Evolutionary conservation across 2,329 filamentous ascomycete species (phyloP).

Genomic region (Byssochlamys sp.): DNA sequence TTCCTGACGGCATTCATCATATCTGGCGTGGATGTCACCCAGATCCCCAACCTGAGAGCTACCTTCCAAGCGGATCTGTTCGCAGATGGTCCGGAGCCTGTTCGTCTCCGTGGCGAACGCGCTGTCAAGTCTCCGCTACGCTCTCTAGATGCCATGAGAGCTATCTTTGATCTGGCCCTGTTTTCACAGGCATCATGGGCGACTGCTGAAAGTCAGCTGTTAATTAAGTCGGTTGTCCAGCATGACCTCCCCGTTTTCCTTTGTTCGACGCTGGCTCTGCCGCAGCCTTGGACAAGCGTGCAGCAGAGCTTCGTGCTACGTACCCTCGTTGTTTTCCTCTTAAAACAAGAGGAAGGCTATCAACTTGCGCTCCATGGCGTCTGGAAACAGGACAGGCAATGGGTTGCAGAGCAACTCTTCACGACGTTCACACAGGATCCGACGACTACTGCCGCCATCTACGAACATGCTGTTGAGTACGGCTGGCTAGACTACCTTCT

Average conservation of each 20-base stretch:
- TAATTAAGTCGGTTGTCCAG: conserved; percentile 53
- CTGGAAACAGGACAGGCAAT: conserved; percentile 82
- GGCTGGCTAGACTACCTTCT: conserved; percentile 76
- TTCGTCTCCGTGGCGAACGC: conserved; percentile 51
- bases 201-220: conserved; percentile 45
- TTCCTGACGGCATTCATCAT: conserved; percentile 82
- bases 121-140: conserved; percentile 79
- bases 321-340: conserved; percentile 69
- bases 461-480: conserved; percentile 71
- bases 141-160: conserved; percentile 70
- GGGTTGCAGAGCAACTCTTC: conserved; percentile 72
- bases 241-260: conserved; percentile 42
- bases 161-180: conserved; percentile 55
- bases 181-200: conserved; percentile 49
- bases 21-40: conserved; percentile 67
- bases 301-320: conserved; percentile 41
- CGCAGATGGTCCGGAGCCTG: conserved; percentile 48
- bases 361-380: conserved; percentile 84
- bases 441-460: conserved; percentile 57
- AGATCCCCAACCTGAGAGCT: conserved; percentile 69
- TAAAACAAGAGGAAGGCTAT: conserved; percentile 66
- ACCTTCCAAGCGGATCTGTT: conserved; percentile 64
- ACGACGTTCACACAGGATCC: conserved; percentile 64
- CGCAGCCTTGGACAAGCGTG: conserved; percentile 40
- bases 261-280: conserved; percentile 39